phyloP scores from a whole-genome alignment of 2,329 filamentous ascomycete genomes.

The Harringtonia lauricola region DNA sequence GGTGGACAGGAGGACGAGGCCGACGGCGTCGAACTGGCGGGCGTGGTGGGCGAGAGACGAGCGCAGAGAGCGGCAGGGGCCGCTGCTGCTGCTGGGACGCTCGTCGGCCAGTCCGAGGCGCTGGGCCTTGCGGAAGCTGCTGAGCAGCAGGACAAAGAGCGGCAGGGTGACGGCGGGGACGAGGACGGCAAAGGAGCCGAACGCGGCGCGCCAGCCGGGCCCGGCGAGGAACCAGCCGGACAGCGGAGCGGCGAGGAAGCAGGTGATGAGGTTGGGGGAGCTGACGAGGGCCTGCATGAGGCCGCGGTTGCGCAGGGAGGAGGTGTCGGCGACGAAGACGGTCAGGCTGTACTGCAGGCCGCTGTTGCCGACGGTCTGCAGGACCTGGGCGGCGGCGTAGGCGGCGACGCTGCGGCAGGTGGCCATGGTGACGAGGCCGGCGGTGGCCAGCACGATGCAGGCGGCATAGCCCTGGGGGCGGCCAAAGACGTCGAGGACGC shows the following conservation, averaged over 20 bases:
- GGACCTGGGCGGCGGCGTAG: conserved; percentile 53
- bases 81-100: conserved; percentile 31
- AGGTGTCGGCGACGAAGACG: conserved; percentile 58
- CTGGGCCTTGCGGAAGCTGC: conserved; percentile 49
- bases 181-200: conserved; percentile 54
- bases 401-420: conserved; percentile 45
- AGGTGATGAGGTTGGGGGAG: conserved; percentile 53
- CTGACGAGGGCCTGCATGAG: conserved; percentile 51
- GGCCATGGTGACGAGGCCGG: conserved; percentile 53
- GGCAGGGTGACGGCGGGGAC: conserved; percentile 47
- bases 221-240: conserved; percentile 36
- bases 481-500: conserved; percentile 57
- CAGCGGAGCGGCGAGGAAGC: conserved; percentile 49
- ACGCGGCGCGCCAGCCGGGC: conserved; percentile 55
- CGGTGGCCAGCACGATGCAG: conserved; percentile 35
- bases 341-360: conserved; percentile 28
- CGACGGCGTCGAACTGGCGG: conserved; percentile 54
- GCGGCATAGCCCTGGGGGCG: conserved; percentile 49
- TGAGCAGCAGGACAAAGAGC: conserved; percentile 41
- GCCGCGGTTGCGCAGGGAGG: conserved; percentile 51
- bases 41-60: conserved; percentile 41
- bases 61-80: no score
- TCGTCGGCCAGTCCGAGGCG: conserved; percentile 36
- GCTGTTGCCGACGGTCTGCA: conserved; percentile 49
- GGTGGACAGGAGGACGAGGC: conserved; percentile 47